These are phyloP conservation scores for Coffea canephora DNA, from an alignment of 257 asterid species.

Conservation along the genomic window DNA sequence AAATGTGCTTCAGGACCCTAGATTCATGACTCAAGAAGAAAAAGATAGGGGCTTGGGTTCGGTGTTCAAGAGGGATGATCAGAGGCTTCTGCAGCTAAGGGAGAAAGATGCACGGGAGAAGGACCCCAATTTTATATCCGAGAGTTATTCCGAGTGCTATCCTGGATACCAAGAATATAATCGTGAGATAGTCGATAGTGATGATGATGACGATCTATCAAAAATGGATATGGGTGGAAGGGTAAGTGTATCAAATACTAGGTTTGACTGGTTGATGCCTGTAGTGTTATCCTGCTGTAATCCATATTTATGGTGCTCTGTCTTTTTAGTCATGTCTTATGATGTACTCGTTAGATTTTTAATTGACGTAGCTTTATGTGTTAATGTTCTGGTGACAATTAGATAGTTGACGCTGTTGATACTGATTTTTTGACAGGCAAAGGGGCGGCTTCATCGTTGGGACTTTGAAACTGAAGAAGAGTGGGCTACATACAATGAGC, in stretches of 20 bases:
- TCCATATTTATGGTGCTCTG: not conserved
- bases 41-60: constrained; percentile 98
- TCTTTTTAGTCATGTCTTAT: not conserved
- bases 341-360: not conserved
- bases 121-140: constrained; percentile 96
- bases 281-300: not conserved
- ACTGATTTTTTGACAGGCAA: constrained; percentile 53
- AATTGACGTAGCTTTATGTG: not conserved
- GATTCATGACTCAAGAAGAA: constrained; percentile 93
- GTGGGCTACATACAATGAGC: constrained; percentile 96
- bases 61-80: constrained; percentile 95
- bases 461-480: constrained; percentile 99
- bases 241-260: constrained; percentile 44
- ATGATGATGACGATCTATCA: constrained; percentile 90
- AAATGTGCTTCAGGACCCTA: constrained; percentile 61
- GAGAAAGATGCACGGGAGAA: constrained; percentile 97
- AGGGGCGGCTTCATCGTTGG: constrained; percentile 98
- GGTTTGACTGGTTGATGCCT: not conserved
- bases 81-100: constrained; percentile 86
- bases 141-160: constrained; percentile 98
- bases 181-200: constrained; percentile 93
- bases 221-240: constrained; percentile 99
- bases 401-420: not conserved
- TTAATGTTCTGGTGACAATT: not conserved
- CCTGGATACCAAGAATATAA: constrained; percentile 98